phyloP scores from a whole-genome alignment of 306 rosid species.

The Cucurbita maxima region DNA sequence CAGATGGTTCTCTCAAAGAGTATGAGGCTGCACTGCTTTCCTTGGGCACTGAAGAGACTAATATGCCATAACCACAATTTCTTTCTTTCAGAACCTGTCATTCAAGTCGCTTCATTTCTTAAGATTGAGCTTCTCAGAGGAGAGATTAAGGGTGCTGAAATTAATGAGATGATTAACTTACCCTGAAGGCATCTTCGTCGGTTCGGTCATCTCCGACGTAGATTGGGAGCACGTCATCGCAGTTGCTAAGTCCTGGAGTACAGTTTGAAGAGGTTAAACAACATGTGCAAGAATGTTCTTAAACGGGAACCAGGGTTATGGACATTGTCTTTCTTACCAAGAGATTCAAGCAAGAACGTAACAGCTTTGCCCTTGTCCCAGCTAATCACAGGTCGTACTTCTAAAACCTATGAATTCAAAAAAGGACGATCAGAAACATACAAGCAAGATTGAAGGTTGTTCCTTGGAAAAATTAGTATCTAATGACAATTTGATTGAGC shows the following conservation, averaged over 20 bases:
- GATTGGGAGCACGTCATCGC: conserved; percentile 83
- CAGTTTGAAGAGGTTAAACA: conserved; percentile 16
- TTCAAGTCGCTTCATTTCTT: background rate
- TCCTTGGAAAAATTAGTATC: background rate
- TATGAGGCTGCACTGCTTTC: conserved; percentile 58
- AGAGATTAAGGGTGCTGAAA: background rate
- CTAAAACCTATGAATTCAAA: conserved; percentile 52
- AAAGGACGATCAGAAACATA: background rate
- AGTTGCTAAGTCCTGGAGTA: conserved; percentile 41
- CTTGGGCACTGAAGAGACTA: conserved; percentile 66
- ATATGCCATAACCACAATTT: conserved; percentile 62
- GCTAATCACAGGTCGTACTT: conserved; percentile 76
- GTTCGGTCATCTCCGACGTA: conserved; percentile 92
- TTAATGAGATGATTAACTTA: conserved; percentile 7
- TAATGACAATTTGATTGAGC: background rate
- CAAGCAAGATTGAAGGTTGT: background rate
- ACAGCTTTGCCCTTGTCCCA: conserved; percentile 99
- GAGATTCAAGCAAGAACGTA: conserved; percentile 80
- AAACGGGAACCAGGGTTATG: background rate
- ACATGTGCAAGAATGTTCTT: background rate
- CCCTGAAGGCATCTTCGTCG: conserved; percentile 95
- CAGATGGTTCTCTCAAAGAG: conserved; percentile 80
- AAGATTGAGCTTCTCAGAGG: background rate
- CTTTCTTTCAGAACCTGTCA: conserved; percentile 67
- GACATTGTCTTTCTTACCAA: conserved; percentile 38